Base-by-base conservation (phyloP, 2,329 filamentous ascomycete genomes). In the Epicoccum nigrum region DNA sequence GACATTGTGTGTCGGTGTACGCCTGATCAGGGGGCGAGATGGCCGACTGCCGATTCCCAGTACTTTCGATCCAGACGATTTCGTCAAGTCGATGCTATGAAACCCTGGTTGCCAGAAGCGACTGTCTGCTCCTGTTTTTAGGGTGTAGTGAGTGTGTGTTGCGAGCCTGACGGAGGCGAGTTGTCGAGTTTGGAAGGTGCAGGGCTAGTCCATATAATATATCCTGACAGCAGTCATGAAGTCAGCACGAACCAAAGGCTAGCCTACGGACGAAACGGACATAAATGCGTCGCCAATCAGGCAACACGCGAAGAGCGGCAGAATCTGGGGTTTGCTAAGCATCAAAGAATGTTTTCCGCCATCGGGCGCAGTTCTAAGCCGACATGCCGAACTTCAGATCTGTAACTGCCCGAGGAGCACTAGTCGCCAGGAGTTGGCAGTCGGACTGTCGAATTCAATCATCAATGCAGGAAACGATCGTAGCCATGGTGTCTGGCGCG, bases 291-390 rank as follows among this genome's bases (percentile, higher is more conserved):
- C 42, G 32, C 63, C 62, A 65, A 66, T 65, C 42, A 63, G 47
- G 39, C 28, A 45, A 27, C 31, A 39, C 42, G 32, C 49, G 34
- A 55, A 35, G 32, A 32, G 51, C 49, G 58, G 54, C 59, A 61
- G 42, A 59, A 59, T 55, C 58, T 56, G 64, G 65, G 59, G 64
- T 63, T 63, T 54, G 59, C 63, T 64, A 62, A 59, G 59, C 59
- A 58, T 60, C 56, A 58, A 54, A 59, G 55, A 58, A 56, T 48
- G 19, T 51, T 63, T 51, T 58, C 51, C 52, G 54, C 56, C 56
- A 44, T 63, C 57, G 58, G 62, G 2, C 20, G 38, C 16, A 51
- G 35, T 47, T 54, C 21, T 42, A n/a, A 40, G 20, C 62, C 62
- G 62, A 64, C 34, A 37, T 41, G 12, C 62, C 62, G 62, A 64